A percentile compares a stretch with the other conserved stretches of the same genome.
Conservation (phyloP, 2,329 filamentous ascomycete species). For the Rugonectria rugulosa region DNA sequence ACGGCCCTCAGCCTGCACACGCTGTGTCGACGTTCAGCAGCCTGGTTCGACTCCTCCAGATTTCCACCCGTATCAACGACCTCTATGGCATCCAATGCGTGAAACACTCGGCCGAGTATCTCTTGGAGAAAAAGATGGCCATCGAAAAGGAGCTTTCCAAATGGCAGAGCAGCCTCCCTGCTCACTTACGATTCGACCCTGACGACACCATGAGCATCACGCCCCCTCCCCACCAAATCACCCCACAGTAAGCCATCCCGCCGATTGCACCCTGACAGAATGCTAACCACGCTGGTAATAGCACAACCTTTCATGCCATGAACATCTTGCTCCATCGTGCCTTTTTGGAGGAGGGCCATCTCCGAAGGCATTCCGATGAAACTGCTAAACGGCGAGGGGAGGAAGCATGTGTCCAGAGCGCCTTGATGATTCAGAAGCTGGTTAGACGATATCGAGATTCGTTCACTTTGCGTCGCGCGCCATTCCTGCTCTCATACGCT, state of each 20-base stretch:
- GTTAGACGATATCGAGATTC: constrained; percentile 46
- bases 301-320: constrained; percentile 50
- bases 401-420: constrained; percentile 43
- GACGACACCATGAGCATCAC: constrained; percentile 37
- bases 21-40: constrained; percentile 41
- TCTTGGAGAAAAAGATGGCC: constrained; percentile 35
- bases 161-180: constrained; percentile 36
- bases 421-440: constrained; percentile 46
- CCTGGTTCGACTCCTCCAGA: constrained; percentile 39
- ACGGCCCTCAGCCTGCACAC: constrained; percentile 40
- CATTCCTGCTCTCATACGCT: constrained; percentile 52
- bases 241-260: constrained; percentile 37
- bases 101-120: constrained; percentile 37
- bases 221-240: constrained; percentile 41
- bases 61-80: constrained; percentile 40
- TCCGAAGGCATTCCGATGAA: constrained; percentile 39
- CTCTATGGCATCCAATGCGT: constrained; percentile 39
- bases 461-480: constrained; percentile 49
- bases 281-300: constrained; percentile 19
- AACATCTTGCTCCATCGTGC: constrained; percentile 54
- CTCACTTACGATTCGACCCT: constrained; percentile 39
- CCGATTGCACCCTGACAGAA: neutral
- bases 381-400: constrained; percentile 36
- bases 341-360: constrained; percentile 47
- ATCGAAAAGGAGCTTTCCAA: constrained; percentile 39